These are phyloP conservation scores for Vanilla planifolia DNA, from an alignment of 106 monocot species.

Conservation along the genomic window DNA sequence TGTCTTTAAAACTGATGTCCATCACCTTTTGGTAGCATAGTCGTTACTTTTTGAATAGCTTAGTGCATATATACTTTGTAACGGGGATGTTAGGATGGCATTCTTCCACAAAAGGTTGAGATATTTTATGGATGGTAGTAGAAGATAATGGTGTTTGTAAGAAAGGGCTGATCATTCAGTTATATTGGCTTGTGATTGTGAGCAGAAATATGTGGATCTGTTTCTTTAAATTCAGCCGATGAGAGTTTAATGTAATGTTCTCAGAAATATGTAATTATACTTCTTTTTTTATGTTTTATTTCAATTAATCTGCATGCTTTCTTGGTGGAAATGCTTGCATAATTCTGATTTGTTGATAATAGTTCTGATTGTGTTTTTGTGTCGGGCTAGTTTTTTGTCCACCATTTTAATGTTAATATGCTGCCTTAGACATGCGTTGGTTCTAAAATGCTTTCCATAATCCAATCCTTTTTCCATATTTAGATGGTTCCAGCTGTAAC, in stretches of 20 bases:
- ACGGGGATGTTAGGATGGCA: not conserved
- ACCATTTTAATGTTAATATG: not conserved
- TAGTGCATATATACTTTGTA: too few relatives aligned
- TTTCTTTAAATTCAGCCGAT: not conserved
- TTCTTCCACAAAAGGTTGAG: not conserved
- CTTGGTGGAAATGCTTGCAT: not conserved
- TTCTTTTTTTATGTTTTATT: not conserved
- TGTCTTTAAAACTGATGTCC: not conserved
- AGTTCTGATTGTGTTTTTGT: not conserved
- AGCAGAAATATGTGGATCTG: not conserved
- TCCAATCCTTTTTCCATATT: not conserved
- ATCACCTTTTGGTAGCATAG: not conserved
- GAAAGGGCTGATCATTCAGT: too few relatives aligned
- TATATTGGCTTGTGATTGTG: too few relatives aligned
- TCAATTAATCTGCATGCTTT: not conserved
- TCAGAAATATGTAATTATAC: not conserved
- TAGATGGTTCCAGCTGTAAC: conserved; percentile 93
- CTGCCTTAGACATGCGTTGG: not conserved
- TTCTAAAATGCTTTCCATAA: conserved; percentile 4
- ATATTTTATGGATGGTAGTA: too few relatives aligned
- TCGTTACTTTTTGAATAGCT: too few relatives aligned
- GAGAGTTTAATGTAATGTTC: not conserved
- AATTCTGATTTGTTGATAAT: not conserved
- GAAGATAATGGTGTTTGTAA: not conserved
- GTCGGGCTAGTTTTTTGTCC: not conserved